phyloP scores from a whole-genome alignment of 441 rosid species.

The Hura crepitans region DNA sequence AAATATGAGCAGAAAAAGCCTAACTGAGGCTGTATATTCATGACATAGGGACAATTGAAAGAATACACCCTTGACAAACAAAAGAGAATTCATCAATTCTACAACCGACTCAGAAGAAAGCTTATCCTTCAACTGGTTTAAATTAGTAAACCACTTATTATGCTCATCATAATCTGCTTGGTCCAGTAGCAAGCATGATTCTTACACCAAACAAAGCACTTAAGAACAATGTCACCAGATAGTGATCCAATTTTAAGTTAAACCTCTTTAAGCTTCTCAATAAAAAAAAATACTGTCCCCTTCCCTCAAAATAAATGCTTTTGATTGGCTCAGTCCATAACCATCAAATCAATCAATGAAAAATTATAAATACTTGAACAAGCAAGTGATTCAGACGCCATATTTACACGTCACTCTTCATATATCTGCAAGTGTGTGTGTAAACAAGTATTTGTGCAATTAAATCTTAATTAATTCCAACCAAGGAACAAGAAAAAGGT shows the following conservation, averaged over 20 bases:
- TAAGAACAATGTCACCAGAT: neutral
- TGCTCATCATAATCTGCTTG: neutral
- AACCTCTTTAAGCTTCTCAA: neutral
- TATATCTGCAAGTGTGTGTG: neutral
- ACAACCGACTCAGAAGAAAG: too few relatives aligned
- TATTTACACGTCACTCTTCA: neutral
- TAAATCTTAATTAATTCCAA: neutral
- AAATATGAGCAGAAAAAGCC: neutral
- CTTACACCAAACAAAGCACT: neutral
- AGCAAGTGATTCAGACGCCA: neutral
- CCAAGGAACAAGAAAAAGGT: constrained; percentile 15
- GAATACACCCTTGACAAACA: neutral
- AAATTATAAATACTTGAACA: neutral
- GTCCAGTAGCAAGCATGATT: neutral
- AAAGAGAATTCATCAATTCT: neutral
- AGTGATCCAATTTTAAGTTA: neutral
- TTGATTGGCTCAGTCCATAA: neutral
- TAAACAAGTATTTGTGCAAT: neutral
- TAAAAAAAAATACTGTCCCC: neutral
- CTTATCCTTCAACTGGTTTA: neutral
- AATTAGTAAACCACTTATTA: neutral
- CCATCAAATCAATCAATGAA: neutral
- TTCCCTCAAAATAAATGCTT: neutral
- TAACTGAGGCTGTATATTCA: neutral
- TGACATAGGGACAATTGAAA: neutral